Conservation (phyloP, 1,284 basidiomycete species). For the Chalciporus piperatoides region DNA sequence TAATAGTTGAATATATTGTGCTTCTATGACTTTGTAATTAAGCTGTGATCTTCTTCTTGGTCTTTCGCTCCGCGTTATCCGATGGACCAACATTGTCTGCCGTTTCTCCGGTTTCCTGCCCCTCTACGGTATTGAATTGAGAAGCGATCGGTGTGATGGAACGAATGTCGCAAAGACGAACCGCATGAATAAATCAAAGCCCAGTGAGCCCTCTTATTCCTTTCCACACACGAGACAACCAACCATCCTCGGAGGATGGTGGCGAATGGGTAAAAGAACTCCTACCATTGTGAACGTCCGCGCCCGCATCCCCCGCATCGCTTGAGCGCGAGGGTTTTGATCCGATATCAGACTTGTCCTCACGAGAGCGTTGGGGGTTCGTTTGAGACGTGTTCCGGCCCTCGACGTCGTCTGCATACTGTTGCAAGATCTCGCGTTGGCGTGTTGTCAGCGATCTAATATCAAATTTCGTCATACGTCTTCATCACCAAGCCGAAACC, state of each 20-base stretch:
- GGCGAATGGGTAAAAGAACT: conserved; percentile 54
- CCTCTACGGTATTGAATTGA: conserved; percentile 31
- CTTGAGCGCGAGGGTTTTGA: conserved; percentile 25
- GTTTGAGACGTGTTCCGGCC: conserved; percentile 44
- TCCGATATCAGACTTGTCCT: conserved; percentile 21
- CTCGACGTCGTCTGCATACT: conserved; percentile 91
- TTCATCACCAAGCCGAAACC: conserved; percentile 9
- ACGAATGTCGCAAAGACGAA: conserved; percentile 32
- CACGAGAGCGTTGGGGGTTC: conserved; percentile 22
- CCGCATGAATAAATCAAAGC: conserved; percentile 55
- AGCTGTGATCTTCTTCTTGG: conserved; percentile 41
- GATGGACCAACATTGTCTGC: conserved; percentile 23
- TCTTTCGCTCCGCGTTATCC: conserved; percentile 33
- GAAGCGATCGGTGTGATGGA: conserved; percentile 38
- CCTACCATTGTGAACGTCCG: conserved; percentile 66
- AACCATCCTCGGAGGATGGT: conserved; percentile 52
- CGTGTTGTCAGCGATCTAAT: conserved; percentile 74
- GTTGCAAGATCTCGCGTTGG: conserved; percentile 85
- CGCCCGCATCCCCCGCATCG: conserved; percentile 29
- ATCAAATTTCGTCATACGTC: conserved; percentile 17
- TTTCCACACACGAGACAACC: conserved; percentile 66
- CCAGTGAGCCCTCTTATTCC: conserved; percentile 65
- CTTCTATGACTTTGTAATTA: conserved; percentile 37
- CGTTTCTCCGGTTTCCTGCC: conserved; percentile 14
- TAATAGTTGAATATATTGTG: conserved; percentile 17